phyloP scores from a whole-genome alignment of 306 rosid genomes.

The Citrullus mucosospermus region DNA sequence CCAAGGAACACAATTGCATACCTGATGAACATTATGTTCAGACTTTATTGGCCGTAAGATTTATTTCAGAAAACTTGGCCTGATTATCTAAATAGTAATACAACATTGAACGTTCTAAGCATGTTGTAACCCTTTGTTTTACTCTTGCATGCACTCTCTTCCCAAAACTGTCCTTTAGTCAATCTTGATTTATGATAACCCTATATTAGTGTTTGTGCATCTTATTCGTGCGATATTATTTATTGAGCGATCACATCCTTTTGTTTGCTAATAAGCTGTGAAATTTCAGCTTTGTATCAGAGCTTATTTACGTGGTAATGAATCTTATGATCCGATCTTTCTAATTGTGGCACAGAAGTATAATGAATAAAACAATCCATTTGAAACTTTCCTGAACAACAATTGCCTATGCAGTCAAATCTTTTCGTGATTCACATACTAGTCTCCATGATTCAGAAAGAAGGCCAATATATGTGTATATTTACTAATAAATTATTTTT shows the following conservation, averaged over 20 bases:
- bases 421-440: background rate
- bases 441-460: constrained; percentile 38
- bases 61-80: background rate
- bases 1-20: constrained; percentile 87
- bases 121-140: background rate
- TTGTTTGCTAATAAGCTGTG: background rate
- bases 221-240: background rate
- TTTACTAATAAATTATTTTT: constrained; percentile 10
- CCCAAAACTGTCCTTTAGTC: background rate
- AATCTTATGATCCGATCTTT: background rate
- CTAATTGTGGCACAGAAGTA: background rate
- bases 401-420: background rate
- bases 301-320: background rate
- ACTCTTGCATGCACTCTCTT: background rate
- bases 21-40: constrained; percentile 97
- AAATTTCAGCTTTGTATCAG: background rate
- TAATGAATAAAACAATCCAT: background rate
- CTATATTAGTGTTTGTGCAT: background rate
- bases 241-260: background rate
- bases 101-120: background rate
- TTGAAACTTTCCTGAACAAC: background rate
- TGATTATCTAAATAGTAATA: background rate
- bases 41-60: constrained; percentile 83
- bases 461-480: background rate
- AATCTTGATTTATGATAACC: background rate